Base-by-base conservation (phyloP, 129 eudicot genomes). In the Centrapalus pauciflorus region DNA sequence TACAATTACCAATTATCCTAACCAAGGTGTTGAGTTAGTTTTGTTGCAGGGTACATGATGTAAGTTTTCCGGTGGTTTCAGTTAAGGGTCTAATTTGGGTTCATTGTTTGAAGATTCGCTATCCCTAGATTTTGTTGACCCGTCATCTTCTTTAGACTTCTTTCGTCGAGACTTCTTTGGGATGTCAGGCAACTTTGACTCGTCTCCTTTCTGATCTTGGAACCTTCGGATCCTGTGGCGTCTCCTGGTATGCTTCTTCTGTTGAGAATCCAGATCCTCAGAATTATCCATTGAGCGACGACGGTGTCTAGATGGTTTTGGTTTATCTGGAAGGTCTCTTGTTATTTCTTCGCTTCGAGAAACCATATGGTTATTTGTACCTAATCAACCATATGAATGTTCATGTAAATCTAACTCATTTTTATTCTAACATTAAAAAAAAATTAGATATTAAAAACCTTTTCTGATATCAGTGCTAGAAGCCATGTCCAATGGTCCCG, bases 311-410 rank as follows among this genome's bases (percentile, higher is more conserved):
- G 59, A n/a, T 32, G 68, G 7, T 34, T 57, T 66, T 4, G 74
- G 62, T 35, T 16, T 57, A 34, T 75, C 69, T 20, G 74, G 38
- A 46, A 45, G 38, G 61, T 71, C 57, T 30, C 70, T 40, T n/a
- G 41, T 46, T 75, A 75, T 25, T 49, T 75, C 79, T 66, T 66
- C 79, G 23, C 79, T 75, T 66, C 74, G 79, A 75, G 79, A 57
- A 75, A 34, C 4, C 79, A 74, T 66, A 48, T 66, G 79, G 24
- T 34, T 57, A 11, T 27, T 58, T 23, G 17, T 46, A 75, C 79
- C 74, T 66, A 66, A n/a, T n/a, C n/a, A n/a, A n/a, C n/a, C 26
- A 43, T 16, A 4, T 17, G 6, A 0, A 40, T 4, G 14, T n/a
- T 13, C 11, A 41, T 41, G 17, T 19, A 45, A 7, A 35, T 9